Evolutionary conservation across 177 flowering plant genomes (phyloP).

Genomic region (Vitis hybrid): DNA sequence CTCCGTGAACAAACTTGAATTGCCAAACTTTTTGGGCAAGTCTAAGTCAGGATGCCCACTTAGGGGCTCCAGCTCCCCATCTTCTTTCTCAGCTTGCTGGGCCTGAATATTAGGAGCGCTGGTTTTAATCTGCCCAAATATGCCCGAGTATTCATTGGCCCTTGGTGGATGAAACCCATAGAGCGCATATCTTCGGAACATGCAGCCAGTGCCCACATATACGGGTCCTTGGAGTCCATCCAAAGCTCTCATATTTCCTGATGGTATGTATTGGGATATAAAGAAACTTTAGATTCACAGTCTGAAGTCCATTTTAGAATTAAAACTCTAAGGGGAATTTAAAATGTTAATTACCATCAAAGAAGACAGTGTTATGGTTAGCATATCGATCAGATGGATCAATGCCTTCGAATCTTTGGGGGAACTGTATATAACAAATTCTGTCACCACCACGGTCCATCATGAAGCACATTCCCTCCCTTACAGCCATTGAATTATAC

Average conservation of each 20-base stretch:
- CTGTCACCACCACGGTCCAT: constrained; percentile 91
- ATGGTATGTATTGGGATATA: background rate
- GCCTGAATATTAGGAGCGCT: constrained; percentile 23
- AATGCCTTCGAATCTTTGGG: constrained; percentile 84
- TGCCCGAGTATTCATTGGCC: constrained; percentile 62
- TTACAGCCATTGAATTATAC: constrained; percentile 59
- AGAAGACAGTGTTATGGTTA: constrained; percentile 88
- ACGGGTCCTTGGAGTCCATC: constrained; percentile 91
- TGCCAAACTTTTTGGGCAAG: constrained; percentile 71
- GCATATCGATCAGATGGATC: constrained; percentile 92
- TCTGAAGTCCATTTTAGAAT: background rate
- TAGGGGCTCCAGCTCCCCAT: constrained; percentile 48
- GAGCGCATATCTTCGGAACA: constrained; percentile 74
- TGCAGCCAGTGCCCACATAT: constrained; percentile 83
- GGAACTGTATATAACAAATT: constrained; percentile 80
- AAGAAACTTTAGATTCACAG: too few relatives aligned
- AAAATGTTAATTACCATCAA: constrained; percentile 51
- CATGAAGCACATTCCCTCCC: constrained; percentile 90
- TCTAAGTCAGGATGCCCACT: constrained; percentile 56
- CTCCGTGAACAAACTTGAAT: constrained; percentile 60
- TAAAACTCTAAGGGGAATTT: too few relatives aligned
- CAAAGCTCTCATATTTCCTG: constrained; percentile 86
- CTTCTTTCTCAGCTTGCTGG: constrained; percentile 32
- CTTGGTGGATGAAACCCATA: constrained; percentile 85
- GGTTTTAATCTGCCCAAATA: constrained; percentile 55